Base-by-base conservation (phyloP, 495 filamentous ascomycete species). In the Aspergillus cavernicola region DNA sequence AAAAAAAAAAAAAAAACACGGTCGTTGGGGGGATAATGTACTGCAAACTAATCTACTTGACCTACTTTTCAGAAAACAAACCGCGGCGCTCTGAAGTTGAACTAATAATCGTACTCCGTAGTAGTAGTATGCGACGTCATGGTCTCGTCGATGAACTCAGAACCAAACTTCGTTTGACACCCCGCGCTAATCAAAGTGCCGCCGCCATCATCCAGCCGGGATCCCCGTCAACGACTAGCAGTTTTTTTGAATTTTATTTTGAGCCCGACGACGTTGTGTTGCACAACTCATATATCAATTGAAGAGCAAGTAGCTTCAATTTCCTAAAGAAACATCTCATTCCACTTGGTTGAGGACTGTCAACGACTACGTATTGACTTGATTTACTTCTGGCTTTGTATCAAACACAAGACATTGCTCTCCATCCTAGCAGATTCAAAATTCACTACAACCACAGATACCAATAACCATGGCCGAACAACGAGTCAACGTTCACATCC, bases 401-500 rank as follows among this genome's bases (percentile, higher is more conserved):
- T n/a, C n/a, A 35, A 35, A 35, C 12, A 35, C 32, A 28, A 9
- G 9, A 4, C 24, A 28, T 28, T 28, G 24, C 24, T 4, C 24
- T 28, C 4, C 31, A 3, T 33, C 4, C 26, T 29, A 29, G 26
- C 26, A 4, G 9, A 4, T 29, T 29, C 26, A 29, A n/a, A n/a
- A n/a, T n/a, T n/a, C n/a, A n/a, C n/a, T n/a, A n/a, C n/a, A n/a
- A n/a, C n/a, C n/a, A n/a, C n/a, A n/a, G n/a, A n/a, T n/a, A n/a
- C n/a, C n/a, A n/a, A 5, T 36, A 57, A 67, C 19, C 36, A 69
- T 73, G 67, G 57, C 66, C 12, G 54, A 66, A 36, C 52, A 58
- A 48, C 40, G 63, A 49, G 63, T 65, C 31, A 61, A 65, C 32
- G 50, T 72, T n/a, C 61, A 69, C 43, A 68, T 74, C 35, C 70